Conservation (phyloP, 139 green algal species). For the Picochlorum costavermella region DNA sequence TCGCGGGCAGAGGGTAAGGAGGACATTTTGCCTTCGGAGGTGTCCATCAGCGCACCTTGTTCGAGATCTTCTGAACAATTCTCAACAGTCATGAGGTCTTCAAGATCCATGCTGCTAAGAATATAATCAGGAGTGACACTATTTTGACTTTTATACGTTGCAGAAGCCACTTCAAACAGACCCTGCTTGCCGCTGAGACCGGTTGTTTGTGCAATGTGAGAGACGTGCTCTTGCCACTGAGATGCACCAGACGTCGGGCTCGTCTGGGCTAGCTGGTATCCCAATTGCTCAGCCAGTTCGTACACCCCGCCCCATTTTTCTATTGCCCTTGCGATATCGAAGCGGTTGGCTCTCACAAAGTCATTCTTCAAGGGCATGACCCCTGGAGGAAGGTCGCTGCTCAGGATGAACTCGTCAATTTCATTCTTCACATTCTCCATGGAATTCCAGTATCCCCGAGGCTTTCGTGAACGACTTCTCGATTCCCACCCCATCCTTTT, state of each 20-base stretch:
- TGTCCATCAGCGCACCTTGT: neutral
- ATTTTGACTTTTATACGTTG: slow-evolving; percentile 14
- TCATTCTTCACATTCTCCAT: slow-evolving; percentile 35
- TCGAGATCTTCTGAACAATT: neutral
- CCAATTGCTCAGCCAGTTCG: slow-evolving; percentile 1
- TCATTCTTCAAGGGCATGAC: slow-evolving; percentile 41
- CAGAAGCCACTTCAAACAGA: slow-evolving; percentile 35
- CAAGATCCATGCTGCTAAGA: too few species aligned
- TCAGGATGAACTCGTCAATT: slow-evolving; percentile 40
- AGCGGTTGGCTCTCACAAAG: slow-evolving; percentile 26
- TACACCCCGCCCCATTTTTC: slow-evolving; percentile 46
- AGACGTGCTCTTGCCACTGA: slow-evolving; percentile 30
- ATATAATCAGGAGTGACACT: too few species aligned
- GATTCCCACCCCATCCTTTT: slow-evolving; percentile 39
- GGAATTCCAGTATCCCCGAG: slow-evolving; percentile 46
- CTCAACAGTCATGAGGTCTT: too few species aligned
- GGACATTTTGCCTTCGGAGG: neutral
- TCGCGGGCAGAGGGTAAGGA: neutral
- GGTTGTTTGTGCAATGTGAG: slow-evolving; percentile 18
- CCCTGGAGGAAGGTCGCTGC: slow-evolving; percentile 16
- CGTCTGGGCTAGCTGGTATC: neutral
- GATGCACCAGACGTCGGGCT: slow-evolving; percentile 3
- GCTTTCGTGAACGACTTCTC: slow-evolving; percentile 26
- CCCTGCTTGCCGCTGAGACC: slow-evolving; percentile 20
- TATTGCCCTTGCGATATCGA: slow-evolving; percentile 39